Evolutionary conservation across 2,329 filamentous ascomycete species (phyloP).

Genomic region (Phaeosphaeriaceae sp.): DNA sequence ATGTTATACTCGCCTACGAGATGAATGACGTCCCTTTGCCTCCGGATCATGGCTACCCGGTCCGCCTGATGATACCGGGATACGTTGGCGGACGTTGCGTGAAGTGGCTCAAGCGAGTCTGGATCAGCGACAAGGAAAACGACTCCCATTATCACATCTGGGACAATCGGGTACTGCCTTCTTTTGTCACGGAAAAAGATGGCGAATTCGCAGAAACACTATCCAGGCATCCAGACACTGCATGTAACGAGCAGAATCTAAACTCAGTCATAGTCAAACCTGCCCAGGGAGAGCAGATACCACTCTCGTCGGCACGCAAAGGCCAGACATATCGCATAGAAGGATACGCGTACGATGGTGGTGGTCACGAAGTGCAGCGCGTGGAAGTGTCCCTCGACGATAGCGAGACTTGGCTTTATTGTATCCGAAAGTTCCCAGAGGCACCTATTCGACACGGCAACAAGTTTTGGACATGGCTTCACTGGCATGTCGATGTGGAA

Average conservation of each 20-base stretch:
- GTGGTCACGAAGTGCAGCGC: constrained; percentile 57
- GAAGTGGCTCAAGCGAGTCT: constrained; percentile 62
- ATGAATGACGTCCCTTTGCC: constrained; percentile 56
- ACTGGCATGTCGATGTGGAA: constrained; percentile 60
- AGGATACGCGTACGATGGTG: constrained; percentile 61
- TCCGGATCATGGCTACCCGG: constrained; percentile 56
- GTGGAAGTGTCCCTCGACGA: constrained; percentile 62
- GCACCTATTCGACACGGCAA: constrained; percentile 59
- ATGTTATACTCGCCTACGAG: constrained; percentile 35
- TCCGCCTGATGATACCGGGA: constrained; percentile 58
- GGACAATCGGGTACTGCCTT: constrained; percentile 63
- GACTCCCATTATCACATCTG: constrained; percentile 61
- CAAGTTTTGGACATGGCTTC: constrained; percentile 63
- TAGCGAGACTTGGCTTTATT: constrained; percentile 59
- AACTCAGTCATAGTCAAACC: constrained; percentile 61
- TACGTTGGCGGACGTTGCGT: constrained; percentile 60
- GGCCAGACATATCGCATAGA: constrained; percentile 54
- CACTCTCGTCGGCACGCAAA: constrained; percentile 46
- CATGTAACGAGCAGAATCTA: constrained; percentile 57
- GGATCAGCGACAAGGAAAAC: constrained; percentile 56
- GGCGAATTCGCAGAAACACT: constrained; percentile 56
- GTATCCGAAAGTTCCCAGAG: constrained; percentile 57
- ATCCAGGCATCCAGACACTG: constrained; percentile 57
- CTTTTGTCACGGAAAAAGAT: constrained; percentile 58
- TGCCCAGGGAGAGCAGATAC: constrained; percentile 51